These are phyloP conservation scores for Microdochium paspali DNA, from an alignment of 2,329 filamentous ascomycete species.

Conservation along the genomic window DNA sequence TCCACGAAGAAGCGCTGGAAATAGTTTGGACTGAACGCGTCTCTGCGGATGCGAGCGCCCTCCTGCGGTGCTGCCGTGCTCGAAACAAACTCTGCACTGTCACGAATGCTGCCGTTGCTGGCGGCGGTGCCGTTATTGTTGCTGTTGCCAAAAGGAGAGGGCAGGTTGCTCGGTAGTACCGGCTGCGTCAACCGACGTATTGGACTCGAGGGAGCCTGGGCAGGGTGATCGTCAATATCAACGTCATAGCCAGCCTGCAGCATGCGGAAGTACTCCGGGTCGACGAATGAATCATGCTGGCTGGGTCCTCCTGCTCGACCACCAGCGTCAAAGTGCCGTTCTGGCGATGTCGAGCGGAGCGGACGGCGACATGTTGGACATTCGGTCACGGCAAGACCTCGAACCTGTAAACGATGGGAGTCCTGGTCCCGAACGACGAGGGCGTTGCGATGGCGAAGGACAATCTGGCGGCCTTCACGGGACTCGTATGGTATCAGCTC, in stretches of 20 bases:
- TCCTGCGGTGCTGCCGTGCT: slow-evolving; percentile 40
- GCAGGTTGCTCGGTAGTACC: slow-evolving; percentile 19
- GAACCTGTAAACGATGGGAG: slow-evolving; percentile 78
- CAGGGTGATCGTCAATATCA: slow-evolving; percentile 30
- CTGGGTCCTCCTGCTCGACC: slow-evolving; percentile 12
- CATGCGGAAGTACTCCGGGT: slow-evolving; percentile 93
- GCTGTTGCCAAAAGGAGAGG: background rate
- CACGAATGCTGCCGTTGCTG: slow-evolving; percentile 8
- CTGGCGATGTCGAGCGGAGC: slow-evolving; percentile 39
- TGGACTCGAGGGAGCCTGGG: slow-evolving; percentile 38
- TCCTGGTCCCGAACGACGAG: slow-evolving; percentile 84
- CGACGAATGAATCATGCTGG: slow-evolving; percentile 61
- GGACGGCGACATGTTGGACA: slow-evolving; percentile 90
- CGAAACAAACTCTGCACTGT: slow-evolving; percentile 40
- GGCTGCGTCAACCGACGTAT: slow-evolving; percentile 44
- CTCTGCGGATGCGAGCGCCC: slow-evolving; percentile 67
- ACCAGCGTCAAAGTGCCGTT: slow-evolving; percentile 39
- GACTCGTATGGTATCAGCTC: slow-evolving; percentile 71
- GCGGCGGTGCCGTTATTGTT: too few relatives aligned
- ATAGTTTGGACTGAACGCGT: slow-evolving; percentile 86
- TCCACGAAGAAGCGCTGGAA: slow-evolving; percentile 91
- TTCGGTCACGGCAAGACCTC: slow-evolving; percentile 52
- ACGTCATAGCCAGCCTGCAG: slow-evolving; percentile 48
- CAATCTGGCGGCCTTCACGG: slow-evolving; percentile 66
- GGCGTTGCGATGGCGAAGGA: slow-evolving; percentile 85